phyloP scores from a whole-genome alignment of 257 asterid genomes.

The Voacanga thouarsii region DNA sequence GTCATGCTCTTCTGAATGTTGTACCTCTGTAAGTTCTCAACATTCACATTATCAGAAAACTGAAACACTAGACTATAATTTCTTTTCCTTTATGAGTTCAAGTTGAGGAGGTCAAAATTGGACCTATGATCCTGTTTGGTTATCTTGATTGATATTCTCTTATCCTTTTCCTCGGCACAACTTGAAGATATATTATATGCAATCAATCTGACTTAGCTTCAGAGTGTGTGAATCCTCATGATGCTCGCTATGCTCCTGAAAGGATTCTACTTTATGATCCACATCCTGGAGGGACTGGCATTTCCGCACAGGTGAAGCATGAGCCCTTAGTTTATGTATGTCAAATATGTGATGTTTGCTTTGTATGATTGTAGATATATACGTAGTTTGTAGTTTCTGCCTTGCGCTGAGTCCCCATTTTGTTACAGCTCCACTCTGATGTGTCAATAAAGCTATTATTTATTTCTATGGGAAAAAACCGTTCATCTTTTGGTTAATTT shows the following conservation, averaged over 20 bases:
- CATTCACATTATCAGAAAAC: constrained; percentile 12
- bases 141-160: constrained; percentile 6
- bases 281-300: constrained; percentile 95
- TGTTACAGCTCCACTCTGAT: neutral
- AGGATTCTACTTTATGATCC: constrained; percentile 94
- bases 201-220: constrained; percentile 85
- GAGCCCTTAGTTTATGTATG: neutral
- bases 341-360: neutral
- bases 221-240: constrained; percentile 88
- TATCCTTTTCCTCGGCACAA: constrained; percentile 24
- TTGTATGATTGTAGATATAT: neutral
- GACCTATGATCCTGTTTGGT: constrained; percentile 7
- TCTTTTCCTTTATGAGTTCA: neutral
- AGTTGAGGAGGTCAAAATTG: constrained; percentile 5
- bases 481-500: neutral
- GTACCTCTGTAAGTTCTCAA: constrained; percentile 73
- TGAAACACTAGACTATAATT: neutral
- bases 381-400: neutral
- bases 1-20: constrained; percentile 87
- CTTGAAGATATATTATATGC: constrained; percentile 72
- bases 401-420: neutral
- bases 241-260: constrained; percentile 69
- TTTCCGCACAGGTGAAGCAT: constrained; percentile 70
- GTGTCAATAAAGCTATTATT: neutral
- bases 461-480: neutral